A percentile compares a stretch with the other conserved stretches of the same genome.
phyloP scores from a whole-genome alignment of 2,329 filamentous ascomycete species.

The Penicillium glabrum region DNA sequence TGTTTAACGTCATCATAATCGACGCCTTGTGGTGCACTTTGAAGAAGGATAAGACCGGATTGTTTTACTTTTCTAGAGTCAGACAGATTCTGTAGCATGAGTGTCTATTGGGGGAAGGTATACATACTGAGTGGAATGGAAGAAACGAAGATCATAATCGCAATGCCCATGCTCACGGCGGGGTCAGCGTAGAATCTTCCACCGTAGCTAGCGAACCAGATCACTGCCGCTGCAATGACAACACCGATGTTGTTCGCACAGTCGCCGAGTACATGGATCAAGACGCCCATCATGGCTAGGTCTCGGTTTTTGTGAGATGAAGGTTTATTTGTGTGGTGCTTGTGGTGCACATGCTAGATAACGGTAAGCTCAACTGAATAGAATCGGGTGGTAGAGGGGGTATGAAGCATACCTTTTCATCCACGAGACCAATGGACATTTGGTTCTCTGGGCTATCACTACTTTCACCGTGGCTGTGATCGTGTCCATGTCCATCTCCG shows the following conservation, averaged over 20 bases:
- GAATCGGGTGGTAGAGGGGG: not conserved
- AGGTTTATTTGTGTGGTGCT: slow-evolving; percentile 16
- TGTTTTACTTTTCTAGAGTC: slow-evolving; percentile 14
- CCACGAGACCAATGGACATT: not conserved
- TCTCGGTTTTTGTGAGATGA: slow-evolving; percentile 40
- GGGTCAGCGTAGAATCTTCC: slow-evolving; percentile 69
- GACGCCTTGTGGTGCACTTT: slow-evolving; percentile 63
- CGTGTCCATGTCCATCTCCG: slow-evolving; percentile 1
- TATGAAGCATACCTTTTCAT: not conserved
- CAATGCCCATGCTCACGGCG: slow-evolving; percentile 36
- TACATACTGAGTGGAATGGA: slow-evolving; percentile 52
- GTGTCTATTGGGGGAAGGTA: not conserved
- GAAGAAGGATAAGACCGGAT: slow-evolving; percentile 62
- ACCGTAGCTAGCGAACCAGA: slow-evolving; percentile 61
- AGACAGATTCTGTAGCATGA: not conserved
- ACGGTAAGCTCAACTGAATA: not conserved
- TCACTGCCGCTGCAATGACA: slow-evolving; percentile 64
- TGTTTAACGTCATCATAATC: slow-evolving; percentile 63
- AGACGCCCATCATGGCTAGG: slow-evolving; percentile 67
- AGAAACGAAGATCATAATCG: slow-evolving; percentile 36
- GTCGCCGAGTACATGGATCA: slow-evolving; percentile 71
- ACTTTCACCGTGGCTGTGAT: not conserved
- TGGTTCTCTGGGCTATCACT: not conserved
- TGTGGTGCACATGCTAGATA: slow-evolving; percentile 25
- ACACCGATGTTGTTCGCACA: slow-evolving; percentile 73